Percentiles rank a stretch among this genome's conserved stretches.
Evolutionary conservation across 208 protist genomes (phyloP).

Genomic region (Acanthamoeba culbertsoni): DNA sequence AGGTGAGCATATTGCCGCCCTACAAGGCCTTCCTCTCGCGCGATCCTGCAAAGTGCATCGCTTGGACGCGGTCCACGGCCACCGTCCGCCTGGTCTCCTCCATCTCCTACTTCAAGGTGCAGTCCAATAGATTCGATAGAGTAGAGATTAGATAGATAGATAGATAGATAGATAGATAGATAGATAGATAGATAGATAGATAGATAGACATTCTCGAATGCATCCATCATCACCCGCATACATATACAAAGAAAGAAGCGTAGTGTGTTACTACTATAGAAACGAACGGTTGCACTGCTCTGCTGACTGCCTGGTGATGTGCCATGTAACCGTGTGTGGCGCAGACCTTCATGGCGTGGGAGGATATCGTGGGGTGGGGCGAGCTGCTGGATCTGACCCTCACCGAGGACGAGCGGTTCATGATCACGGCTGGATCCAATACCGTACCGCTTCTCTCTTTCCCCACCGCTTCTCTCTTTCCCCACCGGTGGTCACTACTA

Average conservation of each 20-base stretch:
- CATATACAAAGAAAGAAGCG: too few species aligned
- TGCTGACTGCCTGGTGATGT: too few species aligned
- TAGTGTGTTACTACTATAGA: too few species aligned
- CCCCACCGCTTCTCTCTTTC: not conserved
- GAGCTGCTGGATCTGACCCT: not conserved
- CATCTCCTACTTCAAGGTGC: not conserved
- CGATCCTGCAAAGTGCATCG: not conserved
- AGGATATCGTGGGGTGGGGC: conserved; percentile 21
- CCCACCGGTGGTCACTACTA: too few species aligned
- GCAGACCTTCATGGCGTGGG: not conserved
- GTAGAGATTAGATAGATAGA: too few species aligned
- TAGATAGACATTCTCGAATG: too few species aligned
- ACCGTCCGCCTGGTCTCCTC: not conserved
- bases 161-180: too few species aligned
- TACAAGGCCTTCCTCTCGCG: conserved; percentile 23
- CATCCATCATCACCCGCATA: too few species aligned
- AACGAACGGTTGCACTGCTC: too few species aligned
- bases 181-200: too few species aligned
- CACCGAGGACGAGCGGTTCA: not conserved
- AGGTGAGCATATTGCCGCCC: not conserved
- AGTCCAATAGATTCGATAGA: not conserved
- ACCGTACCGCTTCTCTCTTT: not conserved
- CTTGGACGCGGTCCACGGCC: not conserved
- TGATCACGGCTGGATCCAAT: conserved; percentile 11
- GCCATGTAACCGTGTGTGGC: too few species aligned